Conservation (phyloP, 441 rosid genomes). For the Omphalea diandra region DNA sequence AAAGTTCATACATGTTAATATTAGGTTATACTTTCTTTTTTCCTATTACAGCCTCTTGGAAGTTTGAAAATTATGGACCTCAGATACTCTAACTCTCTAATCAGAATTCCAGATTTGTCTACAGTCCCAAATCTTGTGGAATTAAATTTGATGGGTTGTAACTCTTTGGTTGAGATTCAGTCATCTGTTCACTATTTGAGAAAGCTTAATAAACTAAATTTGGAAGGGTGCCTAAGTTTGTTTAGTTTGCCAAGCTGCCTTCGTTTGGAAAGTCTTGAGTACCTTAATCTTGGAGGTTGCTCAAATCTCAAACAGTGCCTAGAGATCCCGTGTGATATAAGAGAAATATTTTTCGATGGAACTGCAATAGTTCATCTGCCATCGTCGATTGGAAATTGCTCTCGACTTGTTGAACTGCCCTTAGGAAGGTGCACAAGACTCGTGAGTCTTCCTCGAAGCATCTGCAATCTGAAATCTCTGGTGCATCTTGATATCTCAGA, state of each 20-base stretch:
- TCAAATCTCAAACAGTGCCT: neutral
- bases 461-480: neutral
- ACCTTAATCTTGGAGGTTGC: neutral
- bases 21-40: neutral
- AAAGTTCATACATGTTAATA: neutral
- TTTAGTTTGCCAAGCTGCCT: neutral
- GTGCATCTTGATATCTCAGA: accelerated
- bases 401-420: neutral
- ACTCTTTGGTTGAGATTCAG: neutral
- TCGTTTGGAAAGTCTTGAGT: neutral
- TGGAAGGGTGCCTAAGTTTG: neutral
- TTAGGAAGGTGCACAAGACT: neutral
- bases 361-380: neutral
- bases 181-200: neutral
- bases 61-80: neutral
- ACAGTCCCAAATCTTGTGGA: neutral
- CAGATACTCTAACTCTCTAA: neutral
- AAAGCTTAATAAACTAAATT: neutral
- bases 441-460: neutral
- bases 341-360: neutral
- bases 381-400: neutral
- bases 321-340: neutral
- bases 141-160: neutral
- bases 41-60: neutral
- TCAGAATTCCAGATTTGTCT: neutral